phyloP scores from a whole-genome alignment of 805 yeast species.

The Hanseniaspora mollemarum region DNA sequence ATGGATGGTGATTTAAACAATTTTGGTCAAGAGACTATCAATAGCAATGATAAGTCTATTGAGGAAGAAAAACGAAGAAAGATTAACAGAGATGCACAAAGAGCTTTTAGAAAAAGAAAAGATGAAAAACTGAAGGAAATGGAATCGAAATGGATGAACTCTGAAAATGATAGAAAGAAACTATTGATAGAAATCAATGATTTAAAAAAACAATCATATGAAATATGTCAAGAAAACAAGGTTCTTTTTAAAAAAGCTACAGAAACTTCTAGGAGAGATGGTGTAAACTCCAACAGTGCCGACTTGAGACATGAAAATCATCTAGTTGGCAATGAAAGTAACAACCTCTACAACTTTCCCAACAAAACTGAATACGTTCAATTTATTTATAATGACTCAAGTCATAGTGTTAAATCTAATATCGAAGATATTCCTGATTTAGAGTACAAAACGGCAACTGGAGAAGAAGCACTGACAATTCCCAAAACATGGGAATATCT shows the following conservation, averaged over 20 bases:
- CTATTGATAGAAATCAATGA: constrained; percentile 43
- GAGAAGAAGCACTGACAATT: constrained; percentile 48
- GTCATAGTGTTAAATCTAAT: background rate
- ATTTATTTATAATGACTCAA: constrained; percentile 18
- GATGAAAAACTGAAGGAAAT: constrained; percentile 61
- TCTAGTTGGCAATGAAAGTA: no score
- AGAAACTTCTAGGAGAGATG: no score
- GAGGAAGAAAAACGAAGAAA: constrained; percentile 52
- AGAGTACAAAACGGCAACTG: constrained; percentile 26
- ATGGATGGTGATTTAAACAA: no score
- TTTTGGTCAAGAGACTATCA: background rate
- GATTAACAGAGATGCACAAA: constrained; percentile 76
- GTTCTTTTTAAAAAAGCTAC: constrained; percentile 33
- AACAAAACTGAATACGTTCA: constrained; percentile 23
- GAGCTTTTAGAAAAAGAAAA: constrained; percentile 75
- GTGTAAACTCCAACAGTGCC: background rate
- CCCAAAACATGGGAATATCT: constrained; percentile 80
- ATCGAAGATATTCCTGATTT: constrained; percentile 19
- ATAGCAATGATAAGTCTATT: background rate
- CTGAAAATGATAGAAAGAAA: constrained; percentile 47
- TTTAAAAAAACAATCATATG: constrained; percentile 43
- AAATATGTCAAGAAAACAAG: constrained; percentile 53
- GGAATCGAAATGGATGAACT: constrained; percentile 43
- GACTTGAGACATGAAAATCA: no score
- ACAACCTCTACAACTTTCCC: constrained; percentile 31